Evolutionary conservation across 140 eudicot genomes (phyloP).

Genomic region (Oenanthe javanica): DNA sequence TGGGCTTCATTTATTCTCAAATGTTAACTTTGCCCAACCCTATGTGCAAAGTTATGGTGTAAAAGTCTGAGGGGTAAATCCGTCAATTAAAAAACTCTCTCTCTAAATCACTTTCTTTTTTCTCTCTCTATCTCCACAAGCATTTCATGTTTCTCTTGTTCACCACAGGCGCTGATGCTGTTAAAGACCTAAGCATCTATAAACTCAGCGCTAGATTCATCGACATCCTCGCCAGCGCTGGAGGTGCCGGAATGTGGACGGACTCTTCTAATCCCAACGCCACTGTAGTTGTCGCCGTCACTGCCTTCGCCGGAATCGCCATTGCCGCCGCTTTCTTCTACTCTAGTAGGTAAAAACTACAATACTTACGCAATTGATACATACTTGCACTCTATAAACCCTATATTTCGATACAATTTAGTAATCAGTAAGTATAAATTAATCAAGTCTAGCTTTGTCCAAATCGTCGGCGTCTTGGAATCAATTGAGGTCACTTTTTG

Average conservation of each 20-base stretch:
- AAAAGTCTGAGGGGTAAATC: slow-evolving; percentile 26
- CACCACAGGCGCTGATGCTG: slow-evolving; percentile 21
- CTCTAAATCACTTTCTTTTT: no score
- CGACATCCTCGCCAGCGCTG: slow-evolving; percentile 27
- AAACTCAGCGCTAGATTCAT: slow-evolving; percentile 24
- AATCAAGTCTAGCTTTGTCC: slow-evolving; percentile 58
- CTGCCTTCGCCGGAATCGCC: slow-evolving; percentile 50
- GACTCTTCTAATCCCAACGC: slow-evolving; percentile 10
- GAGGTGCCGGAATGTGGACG: slow-evolving; percentile 18
- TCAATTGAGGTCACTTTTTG: slow-evolving; percentile 67
- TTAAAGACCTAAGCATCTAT: slow-evolving; percentile 1
- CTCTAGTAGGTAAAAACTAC: slow-evolving; percentile 27
- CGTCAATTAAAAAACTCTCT: background rate
- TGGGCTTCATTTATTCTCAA: no score
- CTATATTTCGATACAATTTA: slow-evolving; percentile 1
- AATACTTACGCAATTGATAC: background rate
- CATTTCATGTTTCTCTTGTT: slow-evolving; percentile 15
- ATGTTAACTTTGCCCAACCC: no score
- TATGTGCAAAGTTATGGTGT: no score
- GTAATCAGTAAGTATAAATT: slow-evolving; percentile 11
- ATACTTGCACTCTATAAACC: background rate
- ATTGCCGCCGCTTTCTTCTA: slow-evolving; percentile 36
- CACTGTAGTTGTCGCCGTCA: slow-evolving; percentile 35
- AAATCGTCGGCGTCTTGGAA: slow-evolving; percentile 44
- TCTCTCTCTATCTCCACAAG: background rate